Percentiles rank a stretch among this genome's conserved stretches.
Evolutionary conservation across 495 filamentous ascomycete species (phyloP).

Genomic region (Neurospora sublineolata): DNA sequence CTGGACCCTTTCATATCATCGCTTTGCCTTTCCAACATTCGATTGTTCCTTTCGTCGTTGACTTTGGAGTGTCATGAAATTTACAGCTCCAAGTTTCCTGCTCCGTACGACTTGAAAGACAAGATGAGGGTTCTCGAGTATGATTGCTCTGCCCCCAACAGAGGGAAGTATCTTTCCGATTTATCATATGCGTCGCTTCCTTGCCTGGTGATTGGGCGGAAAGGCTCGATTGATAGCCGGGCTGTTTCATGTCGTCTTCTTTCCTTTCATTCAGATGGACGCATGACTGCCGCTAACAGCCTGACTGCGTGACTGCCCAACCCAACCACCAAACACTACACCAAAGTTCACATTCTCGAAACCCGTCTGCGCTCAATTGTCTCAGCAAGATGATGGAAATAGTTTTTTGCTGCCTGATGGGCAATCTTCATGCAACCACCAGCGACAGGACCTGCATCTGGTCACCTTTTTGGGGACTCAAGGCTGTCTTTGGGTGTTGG

Average conservation of each 20-base stretch:
- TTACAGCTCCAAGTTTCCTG: background rate
- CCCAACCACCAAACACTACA: background rate
- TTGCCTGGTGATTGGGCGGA: conserved; percentile 13
- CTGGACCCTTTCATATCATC: conserved; percentile 2
- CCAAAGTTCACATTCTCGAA: conserved; percentile 1
- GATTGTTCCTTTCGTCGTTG: background rate
- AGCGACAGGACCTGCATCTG: conserved; percentile 2
- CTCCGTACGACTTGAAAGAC: background rate
- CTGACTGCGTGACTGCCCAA: conserved; percentile 26
- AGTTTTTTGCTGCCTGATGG: conserved; percentile 12
- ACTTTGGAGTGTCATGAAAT: background rate
- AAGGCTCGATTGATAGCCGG: conserved; percentile 9
- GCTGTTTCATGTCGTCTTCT: conserved; percentile 21
- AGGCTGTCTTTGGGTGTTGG: background rate
- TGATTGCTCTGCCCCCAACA: background rate
- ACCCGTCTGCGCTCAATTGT: background rate
- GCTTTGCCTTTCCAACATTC: background rate
- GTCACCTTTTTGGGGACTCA: background rate
- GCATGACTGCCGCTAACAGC: conserved; percentile 13
- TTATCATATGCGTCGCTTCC: background rate
- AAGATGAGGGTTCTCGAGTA: background rate
- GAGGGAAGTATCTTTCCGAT: background rate
- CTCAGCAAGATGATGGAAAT: background rate
- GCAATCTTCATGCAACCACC: background rate
- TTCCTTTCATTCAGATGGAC: conserved; percentile 4